Conservation (phyloP, 805 yeast species). For the Komagataella mondaviorum region DNA sequence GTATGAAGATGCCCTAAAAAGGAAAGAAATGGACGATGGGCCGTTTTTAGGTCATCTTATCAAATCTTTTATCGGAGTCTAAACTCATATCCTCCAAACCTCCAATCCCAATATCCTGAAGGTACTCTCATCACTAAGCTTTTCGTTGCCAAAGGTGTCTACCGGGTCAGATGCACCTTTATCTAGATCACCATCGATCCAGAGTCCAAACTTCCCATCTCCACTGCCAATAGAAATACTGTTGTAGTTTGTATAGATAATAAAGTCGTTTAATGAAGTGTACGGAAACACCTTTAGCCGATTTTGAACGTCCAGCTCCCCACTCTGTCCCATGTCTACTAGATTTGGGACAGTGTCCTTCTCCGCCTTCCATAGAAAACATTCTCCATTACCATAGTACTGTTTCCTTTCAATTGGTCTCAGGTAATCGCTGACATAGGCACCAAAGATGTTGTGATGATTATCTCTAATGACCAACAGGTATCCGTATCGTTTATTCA, state of each 20-base stretch:
- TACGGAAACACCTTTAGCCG: constrained; percentile 74
- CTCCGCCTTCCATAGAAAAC: constrained; percentile 80
- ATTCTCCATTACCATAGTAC: constrained; percentile 90
- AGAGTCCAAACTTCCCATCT: constrained; percentile 83
- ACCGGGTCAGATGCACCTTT: constrained; percentile 72
- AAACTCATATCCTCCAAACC: constrained; percentile 47
- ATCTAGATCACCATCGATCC: constrained; percentile 64
- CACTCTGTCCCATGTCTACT: constrained; percentile 4
- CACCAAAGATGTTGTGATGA: constrained; percentile 57
- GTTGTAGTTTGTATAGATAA: constrained; percentile 66
- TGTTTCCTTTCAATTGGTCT: constrained; percentile 59
- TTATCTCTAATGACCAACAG: constrained; percentile 61
- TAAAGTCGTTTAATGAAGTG: constrained; percentile 79
- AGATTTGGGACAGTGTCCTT: constrained; percentile 20
- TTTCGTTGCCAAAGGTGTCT: constrained; percentile 84
- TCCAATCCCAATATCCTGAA: constrained; percentile 72
- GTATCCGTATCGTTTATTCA: constrained; percentile 39
- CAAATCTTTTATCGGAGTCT: background rate
- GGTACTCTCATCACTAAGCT: constrained; percentile 35
- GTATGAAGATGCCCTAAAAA: background rate
- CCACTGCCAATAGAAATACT: constrained; percentile 86
- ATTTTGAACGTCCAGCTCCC: constrained; percentile 12
- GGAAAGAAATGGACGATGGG: background rate
- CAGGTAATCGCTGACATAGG: constrained; percentile 61
- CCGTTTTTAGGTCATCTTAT: background rate